These are phyloP conservation scores for Tremella yokohamensis DNA, from an alignment of 768 basidiomycete genomes.

Conservation along the genomic window DNA sequence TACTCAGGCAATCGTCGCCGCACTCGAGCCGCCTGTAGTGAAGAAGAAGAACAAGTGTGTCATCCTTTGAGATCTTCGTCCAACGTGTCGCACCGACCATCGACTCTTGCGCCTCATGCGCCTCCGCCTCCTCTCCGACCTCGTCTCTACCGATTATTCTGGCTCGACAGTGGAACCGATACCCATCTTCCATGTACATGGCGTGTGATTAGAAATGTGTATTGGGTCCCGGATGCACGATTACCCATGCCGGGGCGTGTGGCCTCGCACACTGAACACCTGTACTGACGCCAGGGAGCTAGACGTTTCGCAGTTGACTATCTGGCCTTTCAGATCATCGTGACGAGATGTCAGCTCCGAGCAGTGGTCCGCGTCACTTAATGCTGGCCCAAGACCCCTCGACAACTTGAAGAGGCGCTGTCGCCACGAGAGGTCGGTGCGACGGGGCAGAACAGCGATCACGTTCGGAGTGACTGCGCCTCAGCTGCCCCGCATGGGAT, in stretches of 20 bases:
- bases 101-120: background rate
- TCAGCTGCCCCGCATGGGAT: too few species aligned
- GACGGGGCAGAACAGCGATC: too few species aligned
- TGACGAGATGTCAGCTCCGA: too few species aligned
- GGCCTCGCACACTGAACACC: too few species aligned
- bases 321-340: too few species aligned
- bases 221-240: slow-evolving; percentile 4
- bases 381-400: too few species aligned
- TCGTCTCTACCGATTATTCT: background rate
- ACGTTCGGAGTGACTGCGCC: too few species aligned
- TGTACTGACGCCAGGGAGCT: too few species aligned
- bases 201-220: slow-evolving; percentile 6
- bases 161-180: background rate
- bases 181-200: background rate
- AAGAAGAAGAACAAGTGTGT: slow-evolving; percentile 79
- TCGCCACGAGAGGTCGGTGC: too few species aligned
- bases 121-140: background rate
- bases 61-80: slow-evolving; percentile 62
- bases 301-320: too few species aligned
- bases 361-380: too few species aligned
- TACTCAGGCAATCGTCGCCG: slow-evolving; percentile 84
- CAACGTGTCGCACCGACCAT: background rate
- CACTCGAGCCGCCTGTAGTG: slow-evolving; percentile 91
- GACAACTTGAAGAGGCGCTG: too few species aligned
- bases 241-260: background rate